These are phyloP conservation scores for Pistacia atlantica DNA, from an alignment of 345 rosid species.

Conservation along the genomic window DNA sequence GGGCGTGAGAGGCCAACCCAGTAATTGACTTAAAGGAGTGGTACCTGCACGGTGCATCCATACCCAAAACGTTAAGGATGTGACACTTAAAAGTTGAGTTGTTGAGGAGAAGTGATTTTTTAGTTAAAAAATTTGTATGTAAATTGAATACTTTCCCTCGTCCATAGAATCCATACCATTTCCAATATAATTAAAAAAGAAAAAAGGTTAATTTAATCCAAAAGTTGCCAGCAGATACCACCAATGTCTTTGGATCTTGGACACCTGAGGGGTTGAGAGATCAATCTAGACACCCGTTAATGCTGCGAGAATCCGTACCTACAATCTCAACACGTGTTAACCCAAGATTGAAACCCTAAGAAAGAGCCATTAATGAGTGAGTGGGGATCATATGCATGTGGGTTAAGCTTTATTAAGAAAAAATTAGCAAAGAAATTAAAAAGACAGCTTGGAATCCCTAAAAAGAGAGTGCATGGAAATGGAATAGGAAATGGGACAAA, in stretches of 20 bases:
- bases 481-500: neutral
- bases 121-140: too few relatives aligned
- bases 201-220: neutral
- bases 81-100: too few relatives aligned
- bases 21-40: neutral
- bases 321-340: slow-evolving; percentile 24
- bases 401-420: slow-evolving; percentile 29
- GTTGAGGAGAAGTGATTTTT: too few relatives aligned
- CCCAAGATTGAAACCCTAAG: neutral
- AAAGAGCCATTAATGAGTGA: neutral
- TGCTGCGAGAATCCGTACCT: slow-evolving; percentile 14
- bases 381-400: slow-evolving; percentile 53
- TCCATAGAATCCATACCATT: too few relatives aligned
- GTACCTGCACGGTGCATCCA: too few relatives aligned
- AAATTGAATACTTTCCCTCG: too few relatives aligned
- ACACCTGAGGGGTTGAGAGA: slow-evolving; percentile 31
- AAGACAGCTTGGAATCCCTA: slow-evolving; percentile 43
- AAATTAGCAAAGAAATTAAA: slow-evolving; percentile 18
- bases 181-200: too few relatives aligned
- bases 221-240: too few relatives aligned
- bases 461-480: slow-evolving; percentile 7
- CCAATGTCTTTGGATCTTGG: slow-evolving; percentile 49
- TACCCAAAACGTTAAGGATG: too few relatives aligned
- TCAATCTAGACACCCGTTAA: slow-evolving; percentile 11
- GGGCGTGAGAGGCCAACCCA: too few relatives aligned